Evolutionary conservation across 2,329 filamentous ascomycete species (phyloP).

Genomic region (Colletotrichum graminicola): DNA sequence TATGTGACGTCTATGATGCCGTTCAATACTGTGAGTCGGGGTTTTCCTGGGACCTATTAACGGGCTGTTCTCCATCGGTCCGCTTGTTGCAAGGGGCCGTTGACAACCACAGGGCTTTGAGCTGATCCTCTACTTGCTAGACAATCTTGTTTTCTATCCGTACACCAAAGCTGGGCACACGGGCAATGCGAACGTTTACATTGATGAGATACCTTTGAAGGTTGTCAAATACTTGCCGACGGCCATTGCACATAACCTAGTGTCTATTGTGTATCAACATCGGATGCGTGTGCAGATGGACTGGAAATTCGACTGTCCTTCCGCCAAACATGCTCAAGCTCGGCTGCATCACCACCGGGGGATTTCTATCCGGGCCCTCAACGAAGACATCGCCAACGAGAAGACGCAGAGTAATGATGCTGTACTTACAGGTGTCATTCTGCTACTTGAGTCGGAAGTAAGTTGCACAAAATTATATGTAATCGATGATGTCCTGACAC

Average conservation of each 20-base stretch:
- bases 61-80: neutral
- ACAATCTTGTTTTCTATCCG: conserved; percentile 42
- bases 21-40: conserved; percentile 41
- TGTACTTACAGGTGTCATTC: conserved; percentile 37
- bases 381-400: conserved; percentile 37
- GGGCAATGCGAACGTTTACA: conserved; percentile 40
- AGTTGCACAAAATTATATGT: neutral
- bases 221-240: conserved; percentile 25
- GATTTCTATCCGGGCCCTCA: conserved; percentile 38
- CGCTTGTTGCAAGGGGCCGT: too few relatives aligned
- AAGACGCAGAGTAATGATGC: conserved; percentile 28
- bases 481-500: neutral
- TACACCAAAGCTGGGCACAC: conserved; percentile 44
- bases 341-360: conserved; percentile 40
- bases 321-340: conserved; percentile 24
- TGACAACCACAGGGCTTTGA: too few relatives aligned
- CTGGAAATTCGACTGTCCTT: conserved; percentile 29
- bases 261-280: conserved; percentile 34
- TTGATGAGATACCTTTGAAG: conserved; percentile 47
- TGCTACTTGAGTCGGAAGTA: conserved; percentile 38
- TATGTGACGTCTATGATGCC: conserved; percentile 37
- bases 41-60: neutral
- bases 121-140: neutral
- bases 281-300: conserved; percentile 34
- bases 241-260: conserved; percentile 33